Conservation (phyloP, 2,329 filamentous ascomycete species). For the Apiospora rasikravindrae region DNA sequence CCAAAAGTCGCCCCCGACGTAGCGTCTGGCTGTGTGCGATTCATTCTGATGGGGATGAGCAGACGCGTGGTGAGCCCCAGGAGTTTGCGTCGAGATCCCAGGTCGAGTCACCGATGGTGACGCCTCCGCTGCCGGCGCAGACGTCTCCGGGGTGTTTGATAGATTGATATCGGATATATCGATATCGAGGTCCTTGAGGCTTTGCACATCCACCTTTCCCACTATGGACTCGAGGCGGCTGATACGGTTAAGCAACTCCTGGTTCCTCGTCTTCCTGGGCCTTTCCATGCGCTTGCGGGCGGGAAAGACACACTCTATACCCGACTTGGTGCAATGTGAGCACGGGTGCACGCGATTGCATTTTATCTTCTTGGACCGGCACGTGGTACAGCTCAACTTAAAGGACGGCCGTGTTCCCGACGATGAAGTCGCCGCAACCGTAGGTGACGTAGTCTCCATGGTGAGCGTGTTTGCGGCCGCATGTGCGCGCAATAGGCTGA, state of each 20-base stretch:
- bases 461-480: background rate
- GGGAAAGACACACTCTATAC: slow-evolving; percentile 53
- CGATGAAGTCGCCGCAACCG: background rate
- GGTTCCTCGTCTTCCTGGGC: slow-evolving; percentile 47
- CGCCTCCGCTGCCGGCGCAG: slow-evolving; percentile 14
- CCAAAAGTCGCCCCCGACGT: slow-evolving; percentile 52
- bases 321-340: slow-evolving; percentile 54
- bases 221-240: slow-evolving; percentile 52
- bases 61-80: background rate
- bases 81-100: background rate
- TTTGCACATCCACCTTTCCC: slow-evolving; percentile 45
- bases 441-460: slow-evolving; percentile 8
- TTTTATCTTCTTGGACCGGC: slow-evolving; percentile 67
- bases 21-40: slow-evolving; percentile 38
- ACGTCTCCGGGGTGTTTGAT: background rate
- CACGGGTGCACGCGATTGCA: slow-evolving; percentile 64
- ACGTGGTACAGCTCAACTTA: slow-evolving; percentile 61
- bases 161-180: slow-evolving; percentile 21
- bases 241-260: slow-evolving; percentile 50
- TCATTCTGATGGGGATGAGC: slow-evolving; percentile 21
- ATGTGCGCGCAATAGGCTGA: background rate
- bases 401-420: slow-evolving; percentile 4
- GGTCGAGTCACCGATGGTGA: slow-evolving; percentile 3
- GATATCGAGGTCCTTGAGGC: slow-evolving; percentile 25
- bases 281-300: slow-evolving; percentile 50